phyloP scores from a whole-genome alignment of 208 protist genomes.

The Vickermania ingenoplastis region DNA sequence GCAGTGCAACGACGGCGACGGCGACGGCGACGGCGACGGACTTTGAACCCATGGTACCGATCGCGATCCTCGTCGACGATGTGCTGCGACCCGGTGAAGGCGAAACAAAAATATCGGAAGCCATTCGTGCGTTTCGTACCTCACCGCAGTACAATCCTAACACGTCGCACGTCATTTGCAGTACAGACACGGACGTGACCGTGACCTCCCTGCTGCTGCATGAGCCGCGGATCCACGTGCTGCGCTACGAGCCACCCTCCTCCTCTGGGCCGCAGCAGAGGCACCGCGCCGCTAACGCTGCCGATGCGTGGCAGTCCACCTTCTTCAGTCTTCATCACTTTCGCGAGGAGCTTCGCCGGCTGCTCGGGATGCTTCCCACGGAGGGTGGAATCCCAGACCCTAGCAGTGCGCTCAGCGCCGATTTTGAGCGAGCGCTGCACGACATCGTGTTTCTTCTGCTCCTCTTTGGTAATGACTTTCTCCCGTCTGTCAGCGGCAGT shows the following conservation, averaged over 20 bases:
- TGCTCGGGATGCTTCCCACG: conserved; percentile 10
- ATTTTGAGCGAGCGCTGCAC: conserved; percentile 79
- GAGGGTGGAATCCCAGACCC: conserved; percentile 4
- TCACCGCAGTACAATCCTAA: conserved; percentile 95
- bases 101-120: conserved; percentile 87
- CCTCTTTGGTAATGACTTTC: conserved; percentile 98
- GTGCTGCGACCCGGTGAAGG: conserved; percentile 95
- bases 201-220: conserved; percentile 95
- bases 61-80: conserved; percentile 93
- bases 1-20: conserved; percentile 6
- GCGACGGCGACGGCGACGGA: neutral
- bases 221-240: conserved; percentile 94
- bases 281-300: neutral
- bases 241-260: conserved; percentile 93
- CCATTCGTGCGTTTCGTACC: conserved; percentile 61
- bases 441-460: conserved; percentile 98
- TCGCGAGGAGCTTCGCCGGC: conserved; percentile 43
- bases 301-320: conserved; percentile 64
- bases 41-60: conserved; percentile 12
- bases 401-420: conserved; percentile 6
- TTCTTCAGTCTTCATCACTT: conserved; percentile 85
- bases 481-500: conserved; percentile 91
- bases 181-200: conserved; percentile 98
- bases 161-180: conserved; percentile 96
- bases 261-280: neutral